These are phyloP conservation scores for Verticillium dahliae DNA, from an alignment of 2,329 filamentous ascomycete genomes.

Conservation along the genomic window DNA sequence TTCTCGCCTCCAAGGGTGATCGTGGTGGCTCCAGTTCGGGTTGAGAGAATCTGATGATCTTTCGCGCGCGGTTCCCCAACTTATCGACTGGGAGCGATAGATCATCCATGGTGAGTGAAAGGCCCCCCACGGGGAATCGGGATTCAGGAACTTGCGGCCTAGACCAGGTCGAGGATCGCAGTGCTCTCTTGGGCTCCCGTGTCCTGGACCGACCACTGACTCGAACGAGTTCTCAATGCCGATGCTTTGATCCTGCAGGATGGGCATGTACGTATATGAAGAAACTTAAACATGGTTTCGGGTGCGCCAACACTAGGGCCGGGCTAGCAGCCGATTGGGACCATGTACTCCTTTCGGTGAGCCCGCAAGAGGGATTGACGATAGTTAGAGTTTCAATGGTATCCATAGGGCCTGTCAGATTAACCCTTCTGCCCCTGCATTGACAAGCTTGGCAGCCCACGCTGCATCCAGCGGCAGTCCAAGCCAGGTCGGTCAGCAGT, in stretches of 20 bases:
- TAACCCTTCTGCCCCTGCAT: neutral
- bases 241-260: neutral
- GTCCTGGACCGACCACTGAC: neutral
- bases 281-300: neutral
- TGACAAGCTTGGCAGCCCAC: neutral
- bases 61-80: too few relatives aligned
- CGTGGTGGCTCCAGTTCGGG: neutral
- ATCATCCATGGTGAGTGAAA: too few relatives aligned
- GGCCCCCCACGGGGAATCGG: neutral
- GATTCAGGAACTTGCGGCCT: too few relatives aligned
- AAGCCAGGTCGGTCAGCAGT: too few relatives aligned
- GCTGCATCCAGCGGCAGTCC: neutral
- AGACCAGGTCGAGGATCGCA: neutral
- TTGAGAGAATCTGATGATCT: neutral
- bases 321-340: neutral
- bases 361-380: neutral
- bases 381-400: neutral
- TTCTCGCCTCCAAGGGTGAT: neutral
- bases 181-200: neutral
- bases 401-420: neutral
- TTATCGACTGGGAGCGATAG: too few relatives aligned
- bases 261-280: neutral
- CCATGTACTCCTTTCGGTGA: neutral
- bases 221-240: neutral
- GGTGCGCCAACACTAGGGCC: neutral